Conservation (phyloP, 352 stramenopile genomes). For the Pythium phragmiticola region DNA sequence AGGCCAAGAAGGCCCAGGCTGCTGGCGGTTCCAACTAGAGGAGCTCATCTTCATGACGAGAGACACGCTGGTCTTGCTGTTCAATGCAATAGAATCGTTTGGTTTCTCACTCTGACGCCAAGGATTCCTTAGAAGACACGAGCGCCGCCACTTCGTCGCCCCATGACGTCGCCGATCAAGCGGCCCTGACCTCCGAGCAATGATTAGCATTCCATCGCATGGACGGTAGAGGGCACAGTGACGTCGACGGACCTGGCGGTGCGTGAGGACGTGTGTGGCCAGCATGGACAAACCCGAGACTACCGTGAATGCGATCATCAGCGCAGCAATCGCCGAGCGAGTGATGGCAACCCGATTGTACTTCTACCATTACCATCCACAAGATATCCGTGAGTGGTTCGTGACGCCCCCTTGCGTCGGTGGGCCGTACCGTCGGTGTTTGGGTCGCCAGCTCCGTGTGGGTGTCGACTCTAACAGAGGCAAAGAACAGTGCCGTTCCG, state of each 20-base stretch:
- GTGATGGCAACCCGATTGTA: slow-evolving; percentile 43
- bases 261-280: slow-evolving; percentile 32
- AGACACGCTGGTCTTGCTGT: slow-evolving; percentile 2
- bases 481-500: slow-evolving; percentile 38
- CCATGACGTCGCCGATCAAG: slow-evolving; percentile 27
- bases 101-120: not conserved
- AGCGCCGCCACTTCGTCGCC: slow-evolving; percentile 10
- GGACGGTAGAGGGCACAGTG: not conserved
- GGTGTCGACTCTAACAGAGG: slow-evolving; percentile 33
- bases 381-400: not conserved
- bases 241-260: slow-evolving; percentile 28
- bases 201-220: not conserved
- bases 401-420: not conserved
- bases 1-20: slow-evolving; percentile 87
- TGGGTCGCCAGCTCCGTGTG: not conserved
- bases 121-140: slow-evolving; percentile 28
- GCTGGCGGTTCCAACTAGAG: slow-evolving; percentile 28
- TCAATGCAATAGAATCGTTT: slow-evolving; percentile 8
- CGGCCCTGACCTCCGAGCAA: slow-evolving; percentile 22
- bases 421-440: slow-evolving; percentile 2
- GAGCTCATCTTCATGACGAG: not conserved
- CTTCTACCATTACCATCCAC: slow-evolving; percentile 10
- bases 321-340: slow-evolving; percentile 31
- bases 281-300: slow-evolving; percentile 39
- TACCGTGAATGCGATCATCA: slow-evolving; percentile 41